Conservation (phyloP, 257 asterid species). For the Dorcoceras hygrometricum region DNA sequence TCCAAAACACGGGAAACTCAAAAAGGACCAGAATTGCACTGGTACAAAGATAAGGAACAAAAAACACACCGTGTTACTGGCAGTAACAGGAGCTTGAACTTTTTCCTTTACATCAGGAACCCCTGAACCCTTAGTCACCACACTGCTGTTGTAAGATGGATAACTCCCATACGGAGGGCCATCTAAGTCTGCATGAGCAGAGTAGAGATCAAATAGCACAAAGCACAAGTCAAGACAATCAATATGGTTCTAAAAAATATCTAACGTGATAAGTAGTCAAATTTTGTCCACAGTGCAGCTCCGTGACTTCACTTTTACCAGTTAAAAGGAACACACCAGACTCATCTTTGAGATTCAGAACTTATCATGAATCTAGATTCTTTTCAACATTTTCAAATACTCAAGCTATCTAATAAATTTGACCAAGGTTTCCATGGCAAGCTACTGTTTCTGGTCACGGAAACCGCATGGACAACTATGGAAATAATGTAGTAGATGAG, state of each 20-base stretch:
- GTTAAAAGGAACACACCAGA: not conserved
- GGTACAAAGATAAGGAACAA: slow-evolving; percentile 17
- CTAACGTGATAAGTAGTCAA: not conserved
- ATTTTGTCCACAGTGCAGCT: not conserved
- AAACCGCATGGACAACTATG: not conserved
- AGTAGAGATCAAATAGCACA: slow-evolving; percentile 11
- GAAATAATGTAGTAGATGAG: not conserved
- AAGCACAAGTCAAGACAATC: not conserved
- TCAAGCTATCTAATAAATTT: not conserved
- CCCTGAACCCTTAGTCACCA: slow-evolving; percentile 25
- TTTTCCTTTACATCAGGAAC: slow-evolving; percentile 39
- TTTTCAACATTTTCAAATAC: not conserved
- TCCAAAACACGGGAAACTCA: too few relatives aligned
- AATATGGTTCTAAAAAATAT: not conserved
- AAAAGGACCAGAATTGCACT: not conserved
- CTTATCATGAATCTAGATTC: not conserved
- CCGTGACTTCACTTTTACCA: not conserved
- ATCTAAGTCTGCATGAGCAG: slow-evolving; percentile 31
- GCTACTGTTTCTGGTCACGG: not conserved
- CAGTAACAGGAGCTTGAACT: too few relatives aligned
- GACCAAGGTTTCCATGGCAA: not conserved
- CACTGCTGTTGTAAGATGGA: slow-evolving; percentile 27
- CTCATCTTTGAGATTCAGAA: not conserved
- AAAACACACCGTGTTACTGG: slow-evolving; percentile 26
- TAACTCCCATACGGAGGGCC: slow-evolving; percentile 25